These are phyloP conservation scores for Gracilaria gracilis DNA, from an alignment of 23 red algal genomes.

Conservation along the genomic window DNA sequence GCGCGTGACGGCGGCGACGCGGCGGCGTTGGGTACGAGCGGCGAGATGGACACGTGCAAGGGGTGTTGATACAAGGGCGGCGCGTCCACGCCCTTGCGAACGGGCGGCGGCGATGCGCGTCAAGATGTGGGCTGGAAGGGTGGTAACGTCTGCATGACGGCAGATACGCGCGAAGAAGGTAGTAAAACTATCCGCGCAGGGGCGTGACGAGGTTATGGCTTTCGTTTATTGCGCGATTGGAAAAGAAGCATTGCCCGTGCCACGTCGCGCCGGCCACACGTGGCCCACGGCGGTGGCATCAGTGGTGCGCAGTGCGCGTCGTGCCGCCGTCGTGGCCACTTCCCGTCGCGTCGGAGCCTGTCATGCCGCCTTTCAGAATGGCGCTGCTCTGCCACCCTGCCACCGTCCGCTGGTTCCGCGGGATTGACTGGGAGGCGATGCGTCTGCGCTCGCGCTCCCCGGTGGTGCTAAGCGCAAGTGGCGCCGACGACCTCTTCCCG, in stretches of 20 bases:
- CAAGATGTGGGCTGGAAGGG: conserved; percentile 24
- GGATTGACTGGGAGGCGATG: too few relatives aligned
- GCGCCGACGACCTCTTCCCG: background rate
- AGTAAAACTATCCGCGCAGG: conserved; percentile 23
- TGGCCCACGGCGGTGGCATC: too few relatives aligned
- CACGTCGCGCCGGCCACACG: background rate
- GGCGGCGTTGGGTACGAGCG: conserved; percentile 22
- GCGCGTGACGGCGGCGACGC: background rate
- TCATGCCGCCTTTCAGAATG: too few relatives aligned
- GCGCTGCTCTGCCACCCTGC: too few relatives aligned
- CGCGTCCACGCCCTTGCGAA: background rate
- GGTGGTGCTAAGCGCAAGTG: background rate
- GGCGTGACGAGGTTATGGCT: background rate
- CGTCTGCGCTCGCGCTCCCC: background rate
- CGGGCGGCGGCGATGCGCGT: background rate
- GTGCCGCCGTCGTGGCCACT: too few relatives aligned
- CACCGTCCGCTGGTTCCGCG: too few relatives aligned
- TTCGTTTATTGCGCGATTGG: background rate
- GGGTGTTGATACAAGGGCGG: conserved; percentile 16
- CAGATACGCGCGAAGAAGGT: conserved; percentile 4
- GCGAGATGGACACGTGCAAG: conserved; percentile 11
- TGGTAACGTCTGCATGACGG: conserved; percentile 50
- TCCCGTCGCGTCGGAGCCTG: too few relatives aligned
- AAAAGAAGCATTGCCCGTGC: background rate
- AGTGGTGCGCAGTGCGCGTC: too few relatives aligned